A percentile compares a stretch with the other conserved stretches of the same genome.
phyloP scores from a whole-genome alignment of 1,139 yeast genomes.

The Magnusiomyces ingens region DNA sequence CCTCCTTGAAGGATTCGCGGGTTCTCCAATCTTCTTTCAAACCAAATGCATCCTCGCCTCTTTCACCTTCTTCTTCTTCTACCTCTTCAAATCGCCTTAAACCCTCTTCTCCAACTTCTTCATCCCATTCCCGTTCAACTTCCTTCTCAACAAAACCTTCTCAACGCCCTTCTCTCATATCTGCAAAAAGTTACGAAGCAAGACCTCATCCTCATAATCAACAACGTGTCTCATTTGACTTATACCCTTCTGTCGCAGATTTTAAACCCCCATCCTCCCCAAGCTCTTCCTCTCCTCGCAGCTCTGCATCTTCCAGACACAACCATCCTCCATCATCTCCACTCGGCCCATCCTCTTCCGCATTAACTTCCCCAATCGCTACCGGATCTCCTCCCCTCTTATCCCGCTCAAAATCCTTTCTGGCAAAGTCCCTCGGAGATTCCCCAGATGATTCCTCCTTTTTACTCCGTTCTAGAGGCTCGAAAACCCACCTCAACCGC shows the following conservation, averaged over 20 bases:
- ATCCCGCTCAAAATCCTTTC: background rate
- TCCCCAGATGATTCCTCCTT: background rate
- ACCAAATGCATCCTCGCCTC: conserved; percentile 3
- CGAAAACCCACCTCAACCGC: too few relatives aligned
- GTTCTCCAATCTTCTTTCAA: background rate
- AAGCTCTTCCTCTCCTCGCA: background rate
- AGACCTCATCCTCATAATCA: background rate
- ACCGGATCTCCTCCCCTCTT: background rate
- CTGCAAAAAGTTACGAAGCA: background rate
- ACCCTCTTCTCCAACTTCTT: too few relatives aligned
- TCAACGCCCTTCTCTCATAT: background rate
- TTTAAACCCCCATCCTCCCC: background rate
- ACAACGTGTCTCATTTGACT: conserved; percentile 4
- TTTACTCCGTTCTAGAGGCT: background rate
- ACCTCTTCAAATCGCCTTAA: background rate
- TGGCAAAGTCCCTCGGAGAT: background rate
- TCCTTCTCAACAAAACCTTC: background rate
- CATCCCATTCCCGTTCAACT: too few relatives aligned
- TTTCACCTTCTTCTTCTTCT: conserved; percentile 10
- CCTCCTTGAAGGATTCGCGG: too few relatives aligned
- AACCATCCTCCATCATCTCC: background rate
- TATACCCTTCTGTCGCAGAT: background rate
- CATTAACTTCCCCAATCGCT: background rate
- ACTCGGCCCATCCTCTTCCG: background rate
- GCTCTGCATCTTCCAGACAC: background rate